phyloP scores from a whole-genome alignment of 768 basidiomycete species.

The Tylopilus balloui region DNA sequence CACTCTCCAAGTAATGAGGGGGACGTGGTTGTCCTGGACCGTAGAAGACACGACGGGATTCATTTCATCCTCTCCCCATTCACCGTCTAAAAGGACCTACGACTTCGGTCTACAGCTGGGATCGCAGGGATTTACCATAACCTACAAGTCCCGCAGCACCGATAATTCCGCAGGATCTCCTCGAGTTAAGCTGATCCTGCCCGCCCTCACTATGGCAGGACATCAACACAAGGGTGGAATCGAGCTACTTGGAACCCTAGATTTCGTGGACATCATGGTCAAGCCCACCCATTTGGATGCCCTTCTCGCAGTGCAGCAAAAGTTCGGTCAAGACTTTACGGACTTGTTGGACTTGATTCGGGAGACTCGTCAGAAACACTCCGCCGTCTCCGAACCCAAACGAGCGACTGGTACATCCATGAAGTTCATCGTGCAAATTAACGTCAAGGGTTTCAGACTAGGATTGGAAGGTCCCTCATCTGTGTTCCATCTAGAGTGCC shows the following conservation, averaged over 20 bases:
- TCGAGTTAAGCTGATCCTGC: constrained; percentile 60
- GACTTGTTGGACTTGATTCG: constrained; percentile 67
- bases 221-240: constrained; percentile 44
- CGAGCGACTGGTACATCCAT: constrained; percentile 15
- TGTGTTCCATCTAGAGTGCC: constrained; percentile 69
- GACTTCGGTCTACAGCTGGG: constrained; percentile 63
- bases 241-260: constrained; percentile 55
- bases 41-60: constrained; percentile 48
- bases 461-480: constrained; percentile 74
- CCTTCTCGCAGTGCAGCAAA: constrained; percentile 76
- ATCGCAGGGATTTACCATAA: constrained; percentile 59
- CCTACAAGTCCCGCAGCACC: constrained; percentile 38
- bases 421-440: constrained; percentile 50
- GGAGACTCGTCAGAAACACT: constrained; percentile 45
- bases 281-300: constrained; percentile 85
- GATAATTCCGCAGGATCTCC: constrained; percentile 38
- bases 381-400: constrained; percentile 7
- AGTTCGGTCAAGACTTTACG: constrained; percentile 86
- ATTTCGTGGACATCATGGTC: constrained; percentile 66
- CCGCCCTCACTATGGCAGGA: constrained; percentile 61
- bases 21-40: constrained; percentile 82
- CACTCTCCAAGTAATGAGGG: constrained; percentile 79
- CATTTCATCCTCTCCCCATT: constrained; percentile 36
- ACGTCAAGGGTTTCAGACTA: constrained; percentile 76
- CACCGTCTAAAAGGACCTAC: constrained; percentile 32